These are phyloP conservation scores for Vairimorpha necatrix DNA, from an alignment of 371 early-diverging fungal genomes.

Conservation along the genomic window DNA sequence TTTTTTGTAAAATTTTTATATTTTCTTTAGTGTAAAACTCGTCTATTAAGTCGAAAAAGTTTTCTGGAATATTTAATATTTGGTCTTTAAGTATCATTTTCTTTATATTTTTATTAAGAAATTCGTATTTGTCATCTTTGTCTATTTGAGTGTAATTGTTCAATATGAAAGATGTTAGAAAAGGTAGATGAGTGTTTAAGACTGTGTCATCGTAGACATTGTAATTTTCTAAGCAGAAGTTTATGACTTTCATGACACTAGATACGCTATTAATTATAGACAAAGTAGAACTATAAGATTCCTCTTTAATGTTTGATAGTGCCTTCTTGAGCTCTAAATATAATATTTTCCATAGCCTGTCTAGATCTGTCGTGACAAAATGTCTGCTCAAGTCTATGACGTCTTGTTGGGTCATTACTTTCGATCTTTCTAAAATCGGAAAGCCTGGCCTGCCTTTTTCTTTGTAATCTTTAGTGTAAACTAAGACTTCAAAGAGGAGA, in stretches of 20 bases:
- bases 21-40: constrained; percentile 27
- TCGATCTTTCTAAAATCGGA: not conserved
- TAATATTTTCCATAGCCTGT: constrained; percentile 29
- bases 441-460: not conserved
- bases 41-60: constrained; percentile 7
- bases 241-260: constrained; percentile 12
- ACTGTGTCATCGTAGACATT: constrained; percentile 8
- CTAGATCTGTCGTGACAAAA: constrained; percentile 31
- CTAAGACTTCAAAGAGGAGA: constrained; percentile 24
- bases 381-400: constrained; percentile 7
- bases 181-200: constrained; percentile 20
- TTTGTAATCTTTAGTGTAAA: not conserved
- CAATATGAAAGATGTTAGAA: constrained; percentile 13
- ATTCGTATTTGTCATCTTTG: not conserved
- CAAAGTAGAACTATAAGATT: too few species aligned
- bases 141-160: constrained; percentile 1
- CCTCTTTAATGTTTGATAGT: not conserved
- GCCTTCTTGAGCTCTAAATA: constrained; percentile 22
- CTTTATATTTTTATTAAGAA: constrained; percentile 5
- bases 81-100: constrained; percentile 14
- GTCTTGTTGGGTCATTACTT: constrained; percentile 6
- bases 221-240: constrained; percentile 8
- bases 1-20: constrained; percentile 2
- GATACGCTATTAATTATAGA: not conserved
- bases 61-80: not conserved